Base-by-base conservation (phyloP, 1,284 basidiomycete genomes). In the Cronartium quercuum region DNA sequence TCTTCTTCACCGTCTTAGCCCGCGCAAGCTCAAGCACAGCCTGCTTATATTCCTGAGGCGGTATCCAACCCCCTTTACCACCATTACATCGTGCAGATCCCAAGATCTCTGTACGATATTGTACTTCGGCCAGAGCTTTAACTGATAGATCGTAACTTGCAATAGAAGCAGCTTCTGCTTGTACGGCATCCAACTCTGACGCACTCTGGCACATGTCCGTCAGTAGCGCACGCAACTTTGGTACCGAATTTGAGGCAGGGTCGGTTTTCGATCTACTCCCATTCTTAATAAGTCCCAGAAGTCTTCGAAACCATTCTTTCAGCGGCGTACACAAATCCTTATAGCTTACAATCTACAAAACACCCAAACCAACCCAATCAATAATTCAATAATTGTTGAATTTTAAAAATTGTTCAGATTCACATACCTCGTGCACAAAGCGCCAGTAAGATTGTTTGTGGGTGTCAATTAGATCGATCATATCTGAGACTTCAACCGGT, bases 381-480 rank as follows among this genome's bases (percentile, higher is more conserved):
- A 47, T 7, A 13, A 0, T 37, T 34, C 10, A 15, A 12, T 34
- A 55, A 34, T 5, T 34, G 2, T 38, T 24, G 35, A n/a, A 21
- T 35, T 10, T 21, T 58, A 38, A 9, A 3, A 18, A 24, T 58
- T 24, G 24, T 68, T 1, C 34, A 13, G 15, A 60, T 29, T 13
- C 18, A 44, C 71, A 10, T 66, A 74, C 71, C 38, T 74, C 71
- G 40, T 74, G 64, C 10, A 74, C 24, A 35, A 74, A 74, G 9
- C 62, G 65, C 71, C 71, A 74, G 42, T 74, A 74, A 18, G 71
- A 66, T 57, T 74, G 63, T 38, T 74, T 74, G 61, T 74, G 71
- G 9, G 34, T 51, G 66, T 74, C 21, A n/a, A 74, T 41, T 6
- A 74, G 55, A 58, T 74, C 41, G 15, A 66, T 64, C n/a, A 74